Evolutionary conservation across 208 protist genomes (phyloP).

Genomic region (Acanthamoeba polyphaga): DNA sequence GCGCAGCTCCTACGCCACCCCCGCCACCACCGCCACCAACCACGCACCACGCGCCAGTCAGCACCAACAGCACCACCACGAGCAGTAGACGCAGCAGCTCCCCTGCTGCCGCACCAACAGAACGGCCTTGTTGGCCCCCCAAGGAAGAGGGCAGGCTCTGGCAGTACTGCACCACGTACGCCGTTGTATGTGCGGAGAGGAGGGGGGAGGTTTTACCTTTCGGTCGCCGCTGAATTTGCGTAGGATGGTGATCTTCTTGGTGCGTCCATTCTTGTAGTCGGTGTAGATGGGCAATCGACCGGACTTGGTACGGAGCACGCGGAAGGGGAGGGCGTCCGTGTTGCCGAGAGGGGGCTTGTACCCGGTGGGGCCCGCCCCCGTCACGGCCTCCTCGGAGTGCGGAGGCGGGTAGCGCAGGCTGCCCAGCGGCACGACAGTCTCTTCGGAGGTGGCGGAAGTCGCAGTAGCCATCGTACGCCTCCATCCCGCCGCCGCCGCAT

Average conservation of each 20-base stretch:
- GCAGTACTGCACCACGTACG: no score
- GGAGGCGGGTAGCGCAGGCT: not conserved
- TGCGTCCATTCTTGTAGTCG: conserved; percentile 61
- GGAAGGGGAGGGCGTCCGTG: conserved; percentile 44
- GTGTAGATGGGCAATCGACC: conserved; percentile 50
- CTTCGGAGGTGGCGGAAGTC: no score
- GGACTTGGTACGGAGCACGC: conserved; percentile 43
- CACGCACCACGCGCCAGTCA: no score
- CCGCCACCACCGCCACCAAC: no score
- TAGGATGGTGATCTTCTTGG: conserved; percentile 52
- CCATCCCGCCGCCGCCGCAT: no score
- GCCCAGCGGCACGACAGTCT: not conserved
- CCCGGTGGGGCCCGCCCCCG: not conserved
- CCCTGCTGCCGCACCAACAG: no score
- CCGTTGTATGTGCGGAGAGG: no score
- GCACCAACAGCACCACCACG: no score
- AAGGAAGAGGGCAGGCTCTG: no score
- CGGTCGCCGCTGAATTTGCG: conserved; percentile 67
- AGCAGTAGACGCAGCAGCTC: no score
- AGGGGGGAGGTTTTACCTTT: not conserved
- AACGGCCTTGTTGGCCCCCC: no score
- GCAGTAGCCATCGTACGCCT: no score
- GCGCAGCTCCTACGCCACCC: conserved; percentile 1
- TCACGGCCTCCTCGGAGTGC: not conserved
- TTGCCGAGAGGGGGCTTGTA: conserved; percentile 1